Percentiles rank a stretch among this genome's conserved stretches.
Conservation (phyloP, 805 yeast genomes). For the Lipomyces anomalus region DNA sequence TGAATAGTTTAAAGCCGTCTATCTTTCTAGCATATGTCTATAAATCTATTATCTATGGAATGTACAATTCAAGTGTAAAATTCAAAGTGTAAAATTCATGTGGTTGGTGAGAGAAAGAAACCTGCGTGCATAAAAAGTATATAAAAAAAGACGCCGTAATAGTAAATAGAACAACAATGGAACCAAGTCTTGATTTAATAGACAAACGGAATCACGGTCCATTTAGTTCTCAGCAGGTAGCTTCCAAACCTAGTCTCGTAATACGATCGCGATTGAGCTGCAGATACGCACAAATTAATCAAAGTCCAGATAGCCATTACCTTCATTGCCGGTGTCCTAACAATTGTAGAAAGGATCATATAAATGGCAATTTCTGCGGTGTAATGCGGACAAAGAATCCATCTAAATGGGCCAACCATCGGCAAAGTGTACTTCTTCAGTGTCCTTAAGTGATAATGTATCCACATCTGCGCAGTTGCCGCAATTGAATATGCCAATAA, state of each 20-base stretch:
- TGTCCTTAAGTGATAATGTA: slow-evolving; percentile 46
- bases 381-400: slow-evolving; percentile 57
- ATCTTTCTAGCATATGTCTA: no score
- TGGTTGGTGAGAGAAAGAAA: no score
- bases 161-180: no score
- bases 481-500: slow-evolving; percentile 35
- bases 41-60: no score
- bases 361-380: slow-evolving; percentile 54
- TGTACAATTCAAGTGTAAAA: no score
- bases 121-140: no score
- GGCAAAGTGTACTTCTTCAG: slow-evolving; percentile 54
- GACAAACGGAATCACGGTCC: slow-evolving; percentile 11
- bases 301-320: slow-evolving; percentile 31
- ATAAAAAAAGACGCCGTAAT: no score
- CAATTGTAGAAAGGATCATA: slow-evolving; percentile 25
- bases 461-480: slow-evolving; percentile 43
- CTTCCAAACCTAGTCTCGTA: slow-evolving; percentile 34
- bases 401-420: slow-evolving; percentile 35
- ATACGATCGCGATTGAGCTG: slow-evolving; percentile 42
- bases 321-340: slow-evolving; percentile 21
- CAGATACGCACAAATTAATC: slow-evolving; percentile 46
- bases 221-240: slow-evolving; percentile 9
- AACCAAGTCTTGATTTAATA: background rate
- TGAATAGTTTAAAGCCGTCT: no score
- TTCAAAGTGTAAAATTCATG: no score